Evolutionary conservation across 495 filamentous ascomycete genomes (phyloP).

Genomic region (Niebla homalea): DNA sequence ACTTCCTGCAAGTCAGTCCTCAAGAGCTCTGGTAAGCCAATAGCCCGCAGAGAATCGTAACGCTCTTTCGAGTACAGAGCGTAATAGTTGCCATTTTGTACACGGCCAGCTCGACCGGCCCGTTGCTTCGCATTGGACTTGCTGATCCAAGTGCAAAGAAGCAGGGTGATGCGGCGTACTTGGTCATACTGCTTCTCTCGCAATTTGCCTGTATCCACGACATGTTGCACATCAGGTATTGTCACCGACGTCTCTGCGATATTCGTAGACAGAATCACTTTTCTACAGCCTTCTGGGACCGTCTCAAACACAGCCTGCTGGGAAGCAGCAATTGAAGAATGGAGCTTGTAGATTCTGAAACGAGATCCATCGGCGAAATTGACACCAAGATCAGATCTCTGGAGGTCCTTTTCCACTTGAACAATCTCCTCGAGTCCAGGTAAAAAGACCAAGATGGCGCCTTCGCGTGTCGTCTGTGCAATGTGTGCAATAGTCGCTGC

Average conservation of each 20-base stretch:
- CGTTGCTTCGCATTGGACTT: conserved; percentile 42
- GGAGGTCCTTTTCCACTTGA: conserved; percentile 24
- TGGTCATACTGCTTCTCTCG: conserved; percentile 39
- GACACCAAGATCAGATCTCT: conserved; percentile 20
- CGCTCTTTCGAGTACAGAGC: conserved; percentile 39
- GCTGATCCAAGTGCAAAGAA: conserved; percentile 40
- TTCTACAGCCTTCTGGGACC: conserved; percentile 35
- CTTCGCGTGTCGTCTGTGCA: conserved; percentile 30
- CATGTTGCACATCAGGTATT: conserved; percentile 44
- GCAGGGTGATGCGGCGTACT: conserved; percentile 27
- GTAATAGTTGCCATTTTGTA: conserved; percentile 45
- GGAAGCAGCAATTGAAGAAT: conserved; percentile 34
- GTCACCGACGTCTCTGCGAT: conserved; percentile 50
- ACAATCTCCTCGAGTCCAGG: conserved; percentile 42
- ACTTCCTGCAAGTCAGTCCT: conserved; percentile 37
- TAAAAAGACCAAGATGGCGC: conserved; percentile 45
- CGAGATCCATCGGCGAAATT: conserved; percentile 31
- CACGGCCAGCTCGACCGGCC: conserved; percentile 45
- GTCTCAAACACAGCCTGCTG: conserved; percentile 34
- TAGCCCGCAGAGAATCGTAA: conserved; percentile 32
- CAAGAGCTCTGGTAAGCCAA: conserved; percentile 36
- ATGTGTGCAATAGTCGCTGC: conserved; percentile 38
- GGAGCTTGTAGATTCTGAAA: conserved; percentile 38
- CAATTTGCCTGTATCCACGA: conserved; percentile 43
- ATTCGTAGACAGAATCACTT: conserved; percentile 46